Base-by-base conservation (phyloP, 1,284 basidiomycete genomes). In the Leccinum griseonigrum region DNA sequence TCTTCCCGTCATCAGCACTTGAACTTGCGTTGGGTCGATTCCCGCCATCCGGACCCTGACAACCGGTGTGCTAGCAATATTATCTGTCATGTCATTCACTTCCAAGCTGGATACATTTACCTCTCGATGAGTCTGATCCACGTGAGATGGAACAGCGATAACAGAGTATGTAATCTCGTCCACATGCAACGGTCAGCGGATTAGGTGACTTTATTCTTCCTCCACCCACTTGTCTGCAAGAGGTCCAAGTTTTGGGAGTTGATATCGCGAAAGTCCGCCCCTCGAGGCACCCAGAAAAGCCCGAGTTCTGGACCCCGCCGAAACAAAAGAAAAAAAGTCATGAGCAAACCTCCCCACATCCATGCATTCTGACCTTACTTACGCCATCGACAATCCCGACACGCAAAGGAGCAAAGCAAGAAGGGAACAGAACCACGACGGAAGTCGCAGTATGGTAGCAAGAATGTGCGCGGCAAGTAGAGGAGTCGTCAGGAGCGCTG, bases 211-310 rank as follows among this genome's bases (percentile, higher is more conserved):
- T 75, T 78, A 90, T 70, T 92, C 89, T 65, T 90, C 90, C 16
- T 80, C 77, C 8, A 92, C 80, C 88, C 90, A 92, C 61, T 79
- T 77, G 67, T 90, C 87, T n/a, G 90, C 91, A 26, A 89, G 71
- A 57, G 80, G 78, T 7, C 91, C 92, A 50, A 92, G 82, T 59
- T 80, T 78, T 16, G 91, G 92, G 57, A 92, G 69, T 66, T 84
- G 84, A 71, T 82, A 91, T 7, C 63, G 80, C 72, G 16, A 90
- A 18, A 69, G 75, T 14, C 81, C 83, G 58, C 81, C 78, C 22
- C 74, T 76, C 6, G 84, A 81, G 2, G 87, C 90, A 70, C 89
- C 87, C 22, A 78, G 77, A 72, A 86, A 92, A 8, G 90, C 88
- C 65, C 82, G 81, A 71, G 81, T 83, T 32, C 87, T 88, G 68